phyloP scores from a whole-genome alignment of 2,329 filamentous ascomycete species.

The Trichoderma citrinoviride region DNA sequence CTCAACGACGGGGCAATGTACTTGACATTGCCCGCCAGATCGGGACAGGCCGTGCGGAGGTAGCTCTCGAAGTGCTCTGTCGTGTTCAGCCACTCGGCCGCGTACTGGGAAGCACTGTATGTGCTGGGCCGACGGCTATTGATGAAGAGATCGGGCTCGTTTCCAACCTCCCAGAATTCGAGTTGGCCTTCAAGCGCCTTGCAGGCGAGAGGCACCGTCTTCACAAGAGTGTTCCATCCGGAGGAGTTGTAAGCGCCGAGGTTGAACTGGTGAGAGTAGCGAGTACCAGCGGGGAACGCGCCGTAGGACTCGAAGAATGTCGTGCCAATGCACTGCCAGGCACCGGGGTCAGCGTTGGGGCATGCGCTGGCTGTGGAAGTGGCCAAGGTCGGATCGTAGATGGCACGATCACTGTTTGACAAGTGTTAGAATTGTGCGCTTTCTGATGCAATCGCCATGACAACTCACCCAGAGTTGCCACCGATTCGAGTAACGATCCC shows the following conservation, averaged over 20 bases:
- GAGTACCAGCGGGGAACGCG: conserved; percentile 25
- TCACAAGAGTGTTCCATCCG: conserved; percentile 26
- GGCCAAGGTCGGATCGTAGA: conserved; percentile 26
- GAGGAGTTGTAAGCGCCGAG: conserved; percentile 28
- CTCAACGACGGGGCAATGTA: conserved; percentile 26
- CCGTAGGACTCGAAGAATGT: conserved; percentile 29
- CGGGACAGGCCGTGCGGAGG: conserved; percentile 24
- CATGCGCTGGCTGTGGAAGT: conserved; percentile 25
- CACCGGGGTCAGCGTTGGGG: conserved; percentile 26
- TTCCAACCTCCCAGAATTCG: conserved; percentile 27
- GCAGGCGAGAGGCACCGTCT: conserved; percentile 28
- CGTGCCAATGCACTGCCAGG: conserved; percentile 29
- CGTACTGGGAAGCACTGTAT: conserved; percentile 24
- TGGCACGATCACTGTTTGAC: conserved; percentile 26
- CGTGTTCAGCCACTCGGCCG: conserved; percentile 26
- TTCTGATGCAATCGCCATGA: no score
- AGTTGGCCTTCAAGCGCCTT: conserved; percentile 28
- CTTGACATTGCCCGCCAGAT: conserved; percentile 20
- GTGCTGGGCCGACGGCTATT: conserved; percentile 23
- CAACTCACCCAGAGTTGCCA: conserved; percentile 26
- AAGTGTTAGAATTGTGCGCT: background rate
- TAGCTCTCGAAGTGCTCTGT: conserved; percentile 23
- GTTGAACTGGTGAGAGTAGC: conserved; percentile 29
- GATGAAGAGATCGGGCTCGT: conserved; percentile 29
- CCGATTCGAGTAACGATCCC: conserved; percentile 25